Evolutionary conservation across 345 rosid genomes (phyloP).

Genomic region (Gossypium australe): DNA sequence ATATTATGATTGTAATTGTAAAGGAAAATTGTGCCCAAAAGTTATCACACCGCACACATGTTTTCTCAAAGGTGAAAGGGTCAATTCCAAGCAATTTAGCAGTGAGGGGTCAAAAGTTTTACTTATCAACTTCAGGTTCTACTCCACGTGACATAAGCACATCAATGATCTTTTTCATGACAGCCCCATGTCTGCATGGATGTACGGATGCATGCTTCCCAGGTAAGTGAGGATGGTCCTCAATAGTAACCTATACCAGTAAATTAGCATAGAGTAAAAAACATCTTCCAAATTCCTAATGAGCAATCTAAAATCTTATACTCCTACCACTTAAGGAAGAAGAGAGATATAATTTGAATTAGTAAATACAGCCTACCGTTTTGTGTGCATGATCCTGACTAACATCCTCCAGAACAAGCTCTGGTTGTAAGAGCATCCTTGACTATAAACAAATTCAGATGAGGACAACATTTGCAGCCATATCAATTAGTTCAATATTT

Average conservation of each 20-base stretch:
- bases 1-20: background rate
- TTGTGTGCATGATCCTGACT: slow-evolving; percentile 94
- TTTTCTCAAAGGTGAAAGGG: background rate
- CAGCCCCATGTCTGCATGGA: slow-evolving; percentile 98
- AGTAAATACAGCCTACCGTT: slow-evolving; percentile 39
- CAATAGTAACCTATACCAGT: slow-evolving; percentile 77
- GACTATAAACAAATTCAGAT: slow-evolving; percentile 41
- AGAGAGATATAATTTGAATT: background rate
- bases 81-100: background rate
- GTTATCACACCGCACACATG: background rate
- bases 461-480: background rate
- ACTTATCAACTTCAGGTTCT: slow-evolving; percentile 99
- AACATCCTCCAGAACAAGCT: slow-evolving; percentile 84
- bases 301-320: background rate
- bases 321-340: background rate
- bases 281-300: background rate
- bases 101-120: slow-evolving; percentile 14
- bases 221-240: slow-evolving; percentile 95
- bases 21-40: background rate
- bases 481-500: background rate
- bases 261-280: background rate
- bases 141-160: slow-evolving; percentile 92
- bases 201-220: slow-evolving; percentile 99
- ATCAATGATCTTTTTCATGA: slow-evolving; percentile 98
- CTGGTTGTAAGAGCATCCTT: slow-evolving; percentile 82